These are phyloP conservation scores for Alternaria sp. DNA, from an alignment of 2,329 filamentous ascomycete species.

Conservation along the genomic window DNA sequence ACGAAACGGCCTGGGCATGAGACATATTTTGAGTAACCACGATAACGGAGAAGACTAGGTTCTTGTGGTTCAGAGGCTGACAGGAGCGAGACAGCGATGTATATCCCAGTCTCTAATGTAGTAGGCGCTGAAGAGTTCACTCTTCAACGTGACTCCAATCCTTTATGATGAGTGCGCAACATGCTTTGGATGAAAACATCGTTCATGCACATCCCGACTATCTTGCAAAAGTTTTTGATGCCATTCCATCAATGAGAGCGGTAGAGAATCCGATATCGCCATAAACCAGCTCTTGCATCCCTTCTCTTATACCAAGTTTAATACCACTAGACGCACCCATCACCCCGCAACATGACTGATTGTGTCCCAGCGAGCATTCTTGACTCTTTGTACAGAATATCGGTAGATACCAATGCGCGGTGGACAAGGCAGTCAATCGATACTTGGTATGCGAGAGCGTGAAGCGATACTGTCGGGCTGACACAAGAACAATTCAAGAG, in stretches of 20 bases:
- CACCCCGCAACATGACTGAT: neutral
- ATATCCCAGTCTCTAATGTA: neutral
- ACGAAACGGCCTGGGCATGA: conserved; percentile 62
- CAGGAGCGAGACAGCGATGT: neutral
- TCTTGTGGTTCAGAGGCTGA: neutral
- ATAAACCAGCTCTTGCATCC: neutral
- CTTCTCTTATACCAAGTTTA: neutral
- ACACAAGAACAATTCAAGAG: neutral
- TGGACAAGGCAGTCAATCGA: neutral
- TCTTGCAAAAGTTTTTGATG: neutral
- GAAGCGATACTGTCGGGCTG: neutral
- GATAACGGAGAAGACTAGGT: neutral
- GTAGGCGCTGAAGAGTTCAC: neutral
- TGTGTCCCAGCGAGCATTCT: neutral
- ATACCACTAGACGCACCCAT: neutral
- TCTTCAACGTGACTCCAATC: neutral
- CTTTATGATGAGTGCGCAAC: neutral
- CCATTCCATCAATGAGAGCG: neutral
- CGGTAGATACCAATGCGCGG: neutral
- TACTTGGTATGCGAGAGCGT: neutral
- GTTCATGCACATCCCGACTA: neutral
- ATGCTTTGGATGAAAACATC: neutral
- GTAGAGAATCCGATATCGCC: neutral
- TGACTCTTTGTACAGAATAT: neutral
- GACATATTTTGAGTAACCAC: conserved; percentile 19